Evolutionary conservation across 345 rosid genomes (phyloP).

Genomic region (Salix koriyanagi): DNA sequence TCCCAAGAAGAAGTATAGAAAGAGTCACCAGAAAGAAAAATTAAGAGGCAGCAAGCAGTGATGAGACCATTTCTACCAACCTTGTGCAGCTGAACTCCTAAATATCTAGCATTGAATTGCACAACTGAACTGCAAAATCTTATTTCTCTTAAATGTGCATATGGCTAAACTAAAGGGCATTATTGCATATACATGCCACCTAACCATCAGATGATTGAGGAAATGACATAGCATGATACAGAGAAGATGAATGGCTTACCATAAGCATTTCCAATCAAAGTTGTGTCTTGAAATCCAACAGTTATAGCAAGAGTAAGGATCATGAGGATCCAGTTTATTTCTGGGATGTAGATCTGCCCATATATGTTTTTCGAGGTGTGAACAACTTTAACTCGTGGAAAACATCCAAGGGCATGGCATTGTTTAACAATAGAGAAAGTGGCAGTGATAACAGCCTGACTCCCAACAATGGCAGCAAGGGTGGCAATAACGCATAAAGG

Average conservation of each 20-base stretch:
- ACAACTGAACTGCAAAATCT: not conserved
- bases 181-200: not conserved
- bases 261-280: constrained; percentile 86
- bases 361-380: constrained; percentile 77
- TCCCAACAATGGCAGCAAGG: constrained; percentile 88
- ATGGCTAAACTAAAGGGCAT: not conserved
- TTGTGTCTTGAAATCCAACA: constrained; percentile 70
- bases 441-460: constrained; percentile 86
- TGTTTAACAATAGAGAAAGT: constrained; percentile 88
- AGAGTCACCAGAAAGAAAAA: not conserved
- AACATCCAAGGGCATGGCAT: constrained; percentile 93
- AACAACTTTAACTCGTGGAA: constrained; percentile 90
- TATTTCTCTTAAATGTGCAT: not conserved
- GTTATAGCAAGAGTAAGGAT: constrained; percentile 76
- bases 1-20: not conserved
- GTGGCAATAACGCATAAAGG: constrained; percentile 85
- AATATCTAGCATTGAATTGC: not conserved
- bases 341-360: constrained; percentile 95
- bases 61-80: not conserved
- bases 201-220: not conserved
- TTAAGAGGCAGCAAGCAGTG: constrained; percentile 1
- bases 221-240: not conserved
- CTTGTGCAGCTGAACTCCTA: not conserved
- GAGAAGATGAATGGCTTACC: constrained; percentile 40
- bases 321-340: constrained; percentile 97